Evolutionary conservation across 1,284 basidiomycete species (phyloP).

Genomic region (Leccinum insolens): DNA sequence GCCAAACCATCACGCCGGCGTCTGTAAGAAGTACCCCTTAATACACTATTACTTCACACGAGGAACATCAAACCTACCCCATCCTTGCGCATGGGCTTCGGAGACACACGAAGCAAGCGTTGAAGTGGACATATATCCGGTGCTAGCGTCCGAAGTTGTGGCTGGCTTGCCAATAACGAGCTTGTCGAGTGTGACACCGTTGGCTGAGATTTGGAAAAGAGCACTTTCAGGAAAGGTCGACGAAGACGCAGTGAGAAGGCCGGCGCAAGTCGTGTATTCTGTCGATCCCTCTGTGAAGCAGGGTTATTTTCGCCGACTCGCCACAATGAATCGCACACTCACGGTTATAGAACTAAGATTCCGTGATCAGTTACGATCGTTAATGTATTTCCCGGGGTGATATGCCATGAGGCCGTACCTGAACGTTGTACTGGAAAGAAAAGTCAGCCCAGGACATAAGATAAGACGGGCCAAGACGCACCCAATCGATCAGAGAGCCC

Average conservation of each 20-base stretch:
- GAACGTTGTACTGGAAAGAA: constrained; percentile 43
- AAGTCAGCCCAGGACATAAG: background rate
- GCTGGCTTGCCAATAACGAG: constrained; percentile 68
- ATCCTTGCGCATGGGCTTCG: background rate
- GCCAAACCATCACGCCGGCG: constrained; percentile 52
- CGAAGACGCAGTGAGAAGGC: background rate
- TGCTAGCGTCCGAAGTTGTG: constrained; percentile 50
- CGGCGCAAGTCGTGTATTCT: background rate
- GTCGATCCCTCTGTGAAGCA: background rate
- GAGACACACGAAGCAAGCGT: background rate
- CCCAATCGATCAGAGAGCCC: constrained; percentile 59
- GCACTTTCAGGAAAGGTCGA: background rate
- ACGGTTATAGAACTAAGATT: constrained; percentile 64
- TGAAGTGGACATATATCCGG: constrained; percentile 36
- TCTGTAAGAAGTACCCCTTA: constrained; percentile 31
- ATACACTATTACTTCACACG: constrained; percentile 33
- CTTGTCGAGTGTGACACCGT: constrained; percentile 41
- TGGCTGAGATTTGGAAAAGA: constrained; percentile 1
- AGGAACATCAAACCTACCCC: background rate
- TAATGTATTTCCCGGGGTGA: background rate
- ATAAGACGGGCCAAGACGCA: constrained; percentile 7
- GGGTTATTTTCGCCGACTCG: background rate
- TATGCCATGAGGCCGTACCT: constrained; percentile 30
- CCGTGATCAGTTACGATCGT: background rate
- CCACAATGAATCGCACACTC: constrained; percentile 16